Percentiles rank a stretch among this genome's conserved stretches.
These are phyloP conservation scores for Dicorynia guianensis DNA, from an alignment of 306 rosid genomes.

Conservation along the genomic window DNA sequence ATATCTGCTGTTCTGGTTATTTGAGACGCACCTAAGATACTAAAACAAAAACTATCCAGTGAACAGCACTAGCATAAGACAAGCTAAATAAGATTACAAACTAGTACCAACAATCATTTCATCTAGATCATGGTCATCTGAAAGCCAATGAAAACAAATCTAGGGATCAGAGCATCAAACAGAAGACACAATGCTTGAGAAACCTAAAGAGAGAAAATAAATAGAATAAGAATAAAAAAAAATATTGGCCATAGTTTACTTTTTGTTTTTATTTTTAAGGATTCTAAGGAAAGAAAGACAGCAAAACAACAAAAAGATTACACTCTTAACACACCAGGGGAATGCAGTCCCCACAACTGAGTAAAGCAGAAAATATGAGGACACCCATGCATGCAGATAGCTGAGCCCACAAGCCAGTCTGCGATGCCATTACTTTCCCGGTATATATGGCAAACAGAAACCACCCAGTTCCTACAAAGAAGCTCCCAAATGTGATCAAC, in stretches of 20 bases:
- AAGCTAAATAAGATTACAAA: background rate
- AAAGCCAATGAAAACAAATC: background rate
- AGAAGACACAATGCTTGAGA: background rate
- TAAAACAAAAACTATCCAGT: background rate
- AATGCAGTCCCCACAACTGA: too few species aligned
- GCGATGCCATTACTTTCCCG: too few species aligned
- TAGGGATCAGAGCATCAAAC: background rate
- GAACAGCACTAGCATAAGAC: background rate
- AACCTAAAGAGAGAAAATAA: background rate
- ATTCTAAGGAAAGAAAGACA: background rate
- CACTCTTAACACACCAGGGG: too few species aligned
- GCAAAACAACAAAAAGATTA: too few species aligned
- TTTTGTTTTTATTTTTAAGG: background rate
- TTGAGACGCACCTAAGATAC: too few species aligned
- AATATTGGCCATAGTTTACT: background rate
- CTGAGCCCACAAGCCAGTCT: too few species aligned
- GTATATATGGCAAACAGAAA: too few species aligned
- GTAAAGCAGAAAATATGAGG: too few species aligned
- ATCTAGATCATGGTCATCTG: background rate
- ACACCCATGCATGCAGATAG: too few species aligned
- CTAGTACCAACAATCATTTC: too few species aligned
- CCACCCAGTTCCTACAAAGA: too few species aligned
- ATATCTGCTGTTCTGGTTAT: background rate
- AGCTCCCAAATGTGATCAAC: too few species aligned
- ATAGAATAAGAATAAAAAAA: background rate